A percentile compares a stretch with the other conserved stretches of the same genome.
Evolutionary conservation across 2,329 filamentous ascomycete genomes (phyloP).

Genomic region (Colletotrichum orchidophilum): DNA sequence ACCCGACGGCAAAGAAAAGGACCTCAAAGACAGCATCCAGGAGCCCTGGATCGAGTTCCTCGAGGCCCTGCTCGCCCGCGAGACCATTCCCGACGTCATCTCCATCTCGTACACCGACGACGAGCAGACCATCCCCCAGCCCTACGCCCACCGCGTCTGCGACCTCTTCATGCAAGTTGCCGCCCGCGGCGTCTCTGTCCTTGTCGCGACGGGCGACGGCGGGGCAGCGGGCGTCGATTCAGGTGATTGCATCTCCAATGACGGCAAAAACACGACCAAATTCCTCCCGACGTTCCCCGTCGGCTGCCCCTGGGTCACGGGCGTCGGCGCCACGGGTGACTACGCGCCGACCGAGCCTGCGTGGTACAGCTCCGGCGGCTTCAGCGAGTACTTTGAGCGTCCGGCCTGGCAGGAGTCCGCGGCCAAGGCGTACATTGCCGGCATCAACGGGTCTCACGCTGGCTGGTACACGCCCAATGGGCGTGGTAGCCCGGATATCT

Average conservation of each 20-base stretch:
- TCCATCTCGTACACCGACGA: conserved; percentile 48
- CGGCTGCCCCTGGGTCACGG: conserved; percentile 46
- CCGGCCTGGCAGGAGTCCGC: conserved; percentile 51
- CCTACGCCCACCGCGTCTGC: conserved; percentile 43
- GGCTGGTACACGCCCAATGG: conserved; percentile 53
- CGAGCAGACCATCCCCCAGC: conserved; percentile 43
- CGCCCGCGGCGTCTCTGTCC: conserved; percentile 41
- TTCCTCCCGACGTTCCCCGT: conserved; percentile 65
- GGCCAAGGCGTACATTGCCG: conserved; percentile 49
- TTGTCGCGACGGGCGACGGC: conserved; percentile 41
- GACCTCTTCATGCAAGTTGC: conserved; percentile 45
- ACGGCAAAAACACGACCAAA: conserved; percentile 61
- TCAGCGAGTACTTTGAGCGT: conserved; percentile 55
- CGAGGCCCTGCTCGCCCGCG: conserved; percentile 39
- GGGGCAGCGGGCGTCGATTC: conserved; percentile 36
- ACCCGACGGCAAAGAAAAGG: neutral
- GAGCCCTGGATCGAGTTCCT: conserved; percentile 44
- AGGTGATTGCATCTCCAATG: conserved; percentile 58
- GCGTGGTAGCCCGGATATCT: conserved; percentile 57
- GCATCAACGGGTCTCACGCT: conserved; percentile 53
- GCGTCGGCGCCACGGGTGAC: conserved; percentile 40
- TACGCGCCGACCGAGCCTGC: conserved; percentile 48
- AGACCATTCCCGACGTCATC: conserved; percentile 45
- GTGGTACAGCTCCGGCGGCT: conserved; percentile 51
- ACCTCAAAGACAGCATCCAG: conserved; percentile 34